These are phyloP conservation scores for Nemania serpens DNA, from an alignment of 2,329 filamentous ascomycete species.

Conservation along the genomic window DNA sequence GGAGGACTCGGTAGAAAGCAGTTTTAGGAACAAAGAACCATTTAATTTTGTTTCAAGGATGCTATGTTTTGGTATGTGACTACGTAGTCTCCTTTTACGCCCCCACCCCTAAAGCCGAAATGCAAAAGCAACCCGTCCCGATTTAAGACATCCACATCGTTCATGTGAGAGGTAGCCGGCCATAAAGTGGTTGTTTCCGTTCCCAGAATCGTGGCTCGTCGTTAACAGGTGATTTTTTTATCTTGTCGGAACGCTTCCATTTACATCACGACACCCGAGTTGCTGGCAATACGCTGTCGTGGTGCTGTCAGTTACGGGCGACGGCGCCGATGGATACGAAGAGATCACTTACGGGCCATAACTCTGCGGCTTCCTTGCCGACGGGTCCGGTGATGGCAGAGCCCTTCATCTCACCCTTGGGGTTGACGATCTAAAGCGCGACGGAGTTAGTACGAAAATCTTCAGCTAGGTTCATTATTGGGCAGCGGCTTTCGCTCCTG, in stretches of 20 bases:
- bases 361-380: conserved; percentile 99
- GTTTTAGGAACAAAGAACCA: conserved; percentile 38
- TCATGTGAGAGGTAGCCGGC: conserved; percentile 29
- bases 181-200: conserved; percentile 20
- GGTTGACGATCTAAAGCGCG: conserved; percentile 85
- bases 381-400: conserved; percentile 98
- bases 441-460: conserved; percentile 42
- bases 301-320: conserved; percentile 35
- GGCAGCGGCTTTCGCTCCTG: conserved; percentile 51
- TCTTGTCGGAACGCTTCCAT: conserved; percentile 43
- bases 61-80: conserved; percentile 56
- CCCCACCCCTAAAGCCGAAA: conserved; percentile 52
- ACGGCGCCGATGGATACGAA: not conserved
- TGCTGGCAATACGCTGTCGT: conserved; percentile 94
- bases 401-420: conserved; percentile 99
- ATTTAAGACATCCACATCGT: conserved; percentile 36
- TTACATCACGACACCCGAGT: conserved; percentile 99
- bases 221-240: conserved; percentile 35
- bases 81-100: conserved; percentile 54
- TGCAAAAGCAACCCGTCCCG: conserved; percentile 55
- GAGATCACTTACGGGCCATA: conserved; percentile 83
- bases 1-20: too few relatives aligned
- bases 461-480: conserved; percentile 65
- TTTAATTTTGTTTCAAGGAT: conserved; percentile 50
- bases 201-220: conserved; percentile 38